Conservation (phyloP, 1,139 yeast genomes). For the Saccharomyces hybrid region DNA sequence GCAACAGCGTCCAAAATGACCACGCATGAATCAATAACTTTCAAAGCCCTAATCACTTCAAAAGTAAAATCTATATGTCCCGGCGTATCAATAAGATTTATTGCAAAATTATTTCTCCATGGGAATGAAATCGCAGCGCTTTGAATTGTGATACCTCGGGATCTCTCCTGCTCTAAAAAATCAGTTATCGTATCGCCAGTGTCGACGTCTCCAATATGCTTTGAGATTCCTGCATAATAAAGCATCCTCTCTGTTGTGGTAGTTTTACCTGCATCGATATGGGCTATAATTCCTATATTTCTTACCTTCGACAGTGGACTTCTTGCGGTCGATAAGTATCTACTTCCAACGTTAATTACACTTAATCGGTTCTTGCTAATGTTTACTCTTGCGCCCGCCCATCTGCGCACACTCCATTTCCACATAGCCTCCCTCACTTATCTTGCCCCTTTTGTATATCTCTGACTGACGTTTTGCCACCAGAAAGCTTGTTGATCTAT, state of each 20-base stretch:
- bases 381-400: background rate
- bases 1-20: conserved; percentile 92
- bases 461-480: background rate
- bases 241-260: conserved; percentile 94
- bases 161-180: conserved; percentile 80
- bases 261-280: conserved; percentile 93
- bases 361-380: background rate
- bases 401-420: background rate
- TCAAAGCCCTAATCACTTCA: conserved; percentile 81
- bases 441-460: background rate
- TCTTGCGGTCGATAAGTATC: background rate
- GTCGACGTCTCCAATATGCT: conserved; percentile 85
- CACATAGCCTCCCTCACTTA: background rate
- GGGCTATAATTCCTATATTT: conserved; percentile 76
- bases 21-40: conserved; percentile 91
- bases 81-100: conserved; percentile 92
- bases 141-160: conserved; percentile 91
- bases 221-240: conserved; percentile 74
- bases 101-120: conserved; percentile 55
- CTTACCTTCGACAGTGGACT: conserved; percentile 21
- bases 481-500: background rate
- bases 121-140: conserved; percentile 91
- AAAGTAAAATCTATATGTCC: conserved; percentile 98
- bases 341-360: background rate
- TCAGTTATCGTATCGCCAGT: conserved; percentile 97